Evolutionary conservation across 2,329 filamentous ascomycete species (phyloP), one percentile per base, ranked within the genome.

Genomic region (Ascochyta rabiei): DNA sequence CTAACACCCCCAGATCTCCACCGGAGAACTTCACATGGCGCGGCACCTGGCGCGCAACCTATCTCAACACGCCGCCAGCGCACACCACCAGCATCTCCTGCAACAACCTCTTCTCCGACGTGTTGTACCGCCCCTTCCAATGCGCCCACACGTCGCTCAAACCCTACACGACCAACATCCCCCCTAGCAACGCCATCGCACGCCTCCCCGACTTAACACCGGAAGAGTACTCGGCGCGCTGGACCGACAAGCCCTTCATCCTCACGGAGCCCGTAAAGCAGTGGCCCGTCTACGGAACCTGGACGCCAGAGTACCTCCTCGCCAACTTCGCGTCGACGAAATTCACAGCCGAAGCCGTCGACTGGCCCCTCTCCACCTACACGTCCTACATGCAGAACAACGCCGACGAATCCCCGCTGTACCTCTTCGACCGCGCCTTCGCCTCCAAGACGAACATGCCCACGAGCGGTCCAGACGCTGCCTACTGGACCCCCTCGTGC

Each of bases 291-390:
- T 92, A 84, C 74, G 80, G 82, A 33, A 79, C 83, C 24, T 98
- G 93, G 93, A 87, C 84, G 3, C 82, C 89, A 10, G 81, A 88
- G n/a, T 76, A 76, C 9, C 81, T 98, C 1, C 78, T 89, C 0
- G 67, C 79, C n/a, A 79, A 81, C 56, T 91, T 92, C 71, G 79
- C 82, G 0, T 76, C 87, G 44, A 82, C 88, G 2, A 81, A 84
- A 45, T 97, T 98, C 75, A 86, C 91, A 35, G 93, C 93, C 9
- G 95, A 98, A 80, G 89, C 92, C 0, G 93, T 98, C 5, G 91
- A 97, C 76, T 98, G 93, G 93, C 85, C 87, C 0, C 84, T 96
- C 59, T 80, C 82, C n/a, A 89, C 85, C 0, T 98, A 98, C 73
- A 80, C 87, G 59, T 80, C 86, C 39, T 99, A 98, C 75, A 91